A percentile compares a stretch with the other conserved stretches of the same genome.
Evolutionary conservation across 257 asterid species (phyloP).

Genomic region (Verbascum thapsus): DNA sequence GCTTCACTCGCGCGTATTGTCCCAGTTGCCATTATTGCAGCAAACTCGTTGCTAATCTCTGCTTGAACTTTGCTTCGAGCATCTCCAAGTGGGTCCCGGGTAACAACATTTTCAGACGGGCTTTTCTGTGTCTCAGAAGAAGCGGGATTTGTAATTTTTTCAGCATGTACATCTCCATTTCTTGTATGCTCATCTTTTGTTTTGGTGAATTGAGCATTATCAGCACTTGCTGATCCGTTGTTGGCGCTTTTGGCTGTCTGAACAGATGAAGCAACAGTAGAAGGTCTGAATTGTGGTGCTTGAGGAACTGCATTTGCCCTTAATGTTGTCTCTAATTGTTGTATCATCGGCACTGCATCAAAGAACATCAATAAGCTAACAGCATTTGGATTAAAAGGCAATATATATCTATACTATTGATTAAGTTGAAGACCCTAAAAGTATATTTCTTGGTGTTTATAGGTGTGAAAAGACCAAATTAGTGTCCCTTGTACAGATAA

Average conservation of each 20-base stretch:
- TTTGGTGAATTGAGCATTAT: slow-evolving; percentile 15
- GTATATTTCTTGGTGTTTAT: too few species aligned
- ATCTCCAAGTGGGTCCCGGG: slow-evolving; percentile 66
- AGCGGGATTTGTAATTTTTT: slow-evolving; percentile 9
- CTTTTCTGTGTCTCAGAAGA: too few species aligned
- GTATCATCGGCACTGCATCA: slow-evolving; percentile 90
- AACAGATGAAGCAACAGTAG: slow-evolving; percentile 40
- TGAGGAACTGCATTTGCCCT: slow-evolving; percentile 86
- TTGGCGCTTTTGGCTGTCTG: slow-evolving; percentile 30
- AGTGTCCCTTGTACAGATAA: too few species aligned
- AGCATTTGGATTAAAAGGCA: not conserved
- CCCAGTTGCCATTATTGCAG: slow-evolving; percentile 93
- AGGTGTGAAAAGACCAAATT: too few species aligned
- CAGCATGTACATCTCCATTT: slow-evolving; percentile 13
- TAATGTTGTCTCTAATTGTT: slow-evolving; percentile 75
- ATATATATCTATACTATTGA: too few species aligned
- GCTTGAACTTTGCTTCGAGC: slow-evolving; percentile 85
- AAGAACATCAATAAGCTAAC: slow-evolving; percentile 1
- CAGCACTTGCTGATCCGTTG: slow-evolving; percentile 17
- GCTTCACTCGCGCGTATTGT: slow-evolving; percentile 96
- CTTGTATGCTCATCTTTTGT: slow-evolving; percentile 9
- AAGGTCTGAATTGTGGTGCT: slow-evolving; percentile 67
- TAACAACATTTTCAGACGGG: slow-evolving; percentile 3
- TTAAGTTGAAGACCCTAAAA: too few species aligned
- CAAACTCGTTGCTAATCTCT: slow-evolving; percentile 80